These are phyloP conservation scores for Xylariaceae sp. DNA, from an alignment of 2,329 filamentous ascomycete species.

Conservation along the genomic window DNA sequence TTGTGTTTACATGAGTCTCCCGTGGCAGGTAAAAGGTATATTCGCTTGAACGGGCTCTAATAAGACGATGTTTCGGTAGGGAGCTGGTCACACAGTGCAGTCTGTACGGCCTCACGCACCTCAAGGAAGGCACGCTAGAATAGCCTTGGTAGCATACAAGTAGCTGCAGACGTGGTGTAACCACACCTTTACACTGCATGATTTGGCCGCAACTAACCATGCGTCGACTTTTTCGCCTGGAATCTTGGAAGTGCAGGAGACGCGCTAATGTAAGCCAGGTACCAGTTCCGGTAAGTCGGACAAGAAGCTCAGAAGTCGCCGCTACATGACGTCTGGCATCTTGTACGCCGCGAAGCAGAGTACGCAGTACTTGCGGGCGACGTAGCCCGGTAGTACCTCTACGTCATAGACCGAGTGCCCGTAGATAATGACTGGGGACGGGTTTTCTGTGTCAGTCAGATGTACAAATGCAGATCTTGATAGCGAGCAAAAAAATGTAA, in stretches of 20 bases:
- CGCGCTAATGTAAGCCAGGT: background rate
- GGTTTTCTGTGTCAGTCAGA: background rate
- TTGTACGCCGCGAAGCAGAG: too few species aligned
- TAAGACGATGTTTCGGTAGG: too few species aligned
- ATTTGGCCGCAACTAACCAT: background rate
- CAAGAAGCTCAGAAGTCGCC: background rate
- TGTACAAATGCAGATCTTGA: constrained; percentile 2
- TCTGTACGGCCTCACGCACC: too few species aligned
- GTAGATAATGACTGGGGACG: too few species aligned
- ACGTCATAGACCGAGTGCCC: too few species aligned
- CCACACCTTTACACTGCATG: background rate
- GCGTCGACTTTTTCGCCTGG: too few species aligned
- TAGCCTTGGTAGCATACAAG: background rate
- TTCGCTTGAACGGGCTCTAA: too few species aligned
- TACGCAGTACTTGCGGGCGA: too few species aligned
- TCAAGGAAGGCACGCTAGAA: background rate
- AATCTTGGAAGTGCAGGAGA: background rate
- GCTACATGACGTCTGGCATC: background rate
- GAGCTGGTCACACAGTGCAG: too few species aligned
- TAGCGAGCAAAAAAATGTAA: background rate
- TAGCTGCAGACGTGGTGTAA: background rate
- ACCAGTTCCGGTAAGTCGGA: background rate
- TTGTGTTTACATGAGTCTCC: too few species aligned
- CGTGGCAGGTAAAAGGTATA: too few species aligned
- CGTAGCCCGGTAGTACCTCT: too few species aligned